Base-by-base conservation (phyloP, 1,284 basidiomycete species). In the Porogramme epimiltina region DNA sequence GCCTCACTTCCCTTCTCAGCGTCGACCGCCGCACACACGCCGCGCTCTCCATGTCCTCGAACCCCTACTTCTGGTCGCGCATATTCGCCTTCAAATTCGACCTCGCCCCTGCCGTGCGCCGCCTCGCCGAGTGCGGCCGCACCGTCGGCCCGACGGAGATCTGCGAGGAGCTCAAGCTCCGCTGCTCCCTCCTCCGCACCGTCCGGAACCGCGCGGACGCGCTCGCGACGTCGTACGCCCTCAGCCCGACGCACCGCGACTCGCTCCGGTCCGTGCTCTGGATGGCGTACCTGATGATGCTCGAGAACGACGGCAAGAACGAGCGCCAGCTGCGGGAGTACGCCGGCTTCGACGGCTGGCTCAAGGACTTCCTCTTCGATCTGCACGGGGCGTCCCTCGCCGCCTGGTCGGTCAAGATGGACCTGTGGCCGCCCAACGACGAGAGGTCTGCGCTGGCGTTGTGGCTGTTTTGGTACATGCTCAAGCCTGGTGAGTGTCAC, bases 231-330 rank as follows among this genome's bases (percentile, higher is more conserved):
- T 52, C 55, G 23, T 50, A 43, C 40, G 47, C 37, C 26, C 48
- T 59, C 48, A 56, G 53, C 42, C 46, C 45, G 39, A 55, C 63
- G 24, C 57, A 61, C 61, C 64, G 61, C 16, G 73, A 75, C 33
- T 54, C 61, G 11, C 56, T 62, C n/a, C 54, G 64, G 28, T 60
- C 64, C 22, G 73, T 78, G 50, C 64, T 81, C 0, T 81, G 78
- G 78, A 73, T 70, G 44, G 68, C 77, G 1, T 81, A 78, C 50
- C 60, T 82, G 40, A 80, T 83, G 78, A 68, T 81, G 58, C 67
- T 81, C n/a, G 81, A 82, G 69, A 80, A 81, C 70, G 73, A 80
- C 40, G 78, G 76, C 20, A 73, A 73, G 61, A 82, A 83, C 60
- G 64, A 74, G 42, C 53, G 63, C 6, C 78, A 79, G 62, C 66